A percentile compares a stretch with the other conserved stretches of the same genome.
Conservation (phyloP, 768 basidiomycete species). For the Roridomyces roridus region DNA sequence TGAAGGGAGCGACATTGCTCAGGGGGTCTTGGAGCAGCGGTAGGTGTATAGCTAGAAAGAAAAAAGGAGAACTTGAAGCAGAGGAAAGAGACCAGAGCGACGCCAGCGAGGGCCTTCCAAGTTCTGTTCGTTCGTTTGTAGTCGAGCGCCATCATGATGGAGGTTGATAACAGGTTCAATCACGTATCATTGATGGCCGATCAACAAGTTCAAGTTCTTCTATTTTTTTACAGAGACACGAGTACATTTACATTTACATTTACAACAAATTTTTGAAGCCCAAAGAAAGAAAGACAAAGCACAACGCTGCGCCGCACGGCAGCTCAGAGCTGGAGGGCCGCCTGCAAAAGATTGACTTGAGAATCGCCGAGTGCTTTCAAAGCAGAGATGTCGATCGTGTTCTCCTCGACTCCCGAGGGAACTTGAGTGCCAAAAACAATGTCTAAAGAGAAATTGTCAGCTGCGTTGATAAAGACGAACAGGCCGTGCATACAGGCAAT, state of each 20-base stretch:
- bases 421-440: conserved; percentile 29
- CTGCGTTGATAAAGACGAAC: background rate
- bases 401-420: conserved; percentile 23
- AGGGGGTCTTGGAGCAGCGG: too few species aligned
- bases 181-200: too few species aligned
- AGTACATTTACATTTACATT: conserved; percentile 11
- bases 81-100: too few species aligned
- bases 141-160: background rate
- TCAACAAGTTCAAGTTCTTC: too few species aligned
- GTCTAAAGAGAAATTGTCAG: conserved; percentile 16
- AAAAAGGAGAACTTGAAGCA: background rate
- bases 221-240: background rate
- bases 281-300: background rate
- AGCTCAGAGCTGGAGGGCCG: conserved; percentile 24
- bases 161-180: background rate
- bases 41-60: background rate
- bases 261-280: background rate
- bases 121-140: too few species aligned
- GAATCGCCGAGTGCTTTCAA: conserved; percentile 30
- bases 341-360: conserved; percentile 22
- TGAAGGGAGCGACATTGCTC: background rate
- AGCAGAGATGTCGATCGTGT: conserved; percentile 27
- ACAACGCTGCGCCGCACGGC: conserved; percentile 5
- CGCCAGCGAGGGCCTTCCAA: too few species aligned
- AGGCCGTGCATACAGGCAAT: conserved; percentile 26